These are phyloP conservation scores for Teunomyces kruisii DNA, from an alignment of 805 yeast species.

Conservation along the genomic window DNA sequence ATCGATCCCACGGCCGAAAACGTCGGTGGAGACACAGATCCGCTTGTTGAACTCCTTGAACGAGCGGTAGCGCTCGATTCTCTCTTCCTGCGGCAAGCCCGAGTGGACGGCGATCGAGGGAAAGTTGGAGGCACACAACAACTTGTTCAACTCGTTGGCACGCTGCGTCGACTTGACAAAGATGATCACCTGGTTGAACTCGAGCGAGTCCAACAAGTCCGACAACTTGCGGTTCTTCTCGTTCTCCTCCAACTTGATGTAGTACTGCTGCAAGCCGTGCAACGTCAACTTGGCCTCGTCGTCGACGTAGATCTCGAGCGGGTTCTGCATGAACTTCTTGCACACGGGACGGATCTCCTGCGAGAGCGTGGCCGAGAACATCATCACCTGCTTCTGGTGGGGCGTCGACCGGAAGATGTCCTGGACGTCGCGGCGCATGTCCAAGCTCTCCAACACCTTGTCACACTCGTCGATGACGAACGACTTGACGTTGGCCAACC, in stretches of 20 bases:
- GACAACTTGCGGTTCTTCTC: conserved; percentile 93
- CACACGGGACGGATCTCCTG: conserved; percentile 95
- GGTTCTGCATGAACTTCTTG: conserved; percentile 97
- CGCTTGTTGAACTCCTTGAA: conserved; percentile 98
- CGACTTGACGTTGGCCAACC: conserved; percentile 85
- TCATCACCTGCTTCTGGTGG: conserved; percentile 98
- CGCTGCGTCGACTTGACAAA: conserved; percentile 90
- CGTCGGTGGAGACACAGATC: conserved; percentile 97
- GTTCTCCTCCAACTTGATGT: conserved; percentile 81
- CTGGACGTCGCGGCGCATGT: conserved; percentile 98
- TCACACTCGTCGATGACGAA: conserved; percentile 98
- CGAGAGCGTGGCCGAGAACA: conserved; percentile 95
- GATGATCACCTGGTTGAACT: conserved; percentile 96
- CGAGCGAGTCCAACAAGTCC: conserved; percentile 88
- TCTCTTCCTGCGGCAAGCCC: conserved; percentile 94
- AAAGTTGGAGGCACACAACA: conserved; percentile 89
- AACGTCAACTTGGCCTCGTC: conserved; percentile 96
- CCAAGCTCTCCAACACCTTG: conserved; percentile 86
- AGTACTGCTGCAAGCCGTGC: conserved; percentile 98
- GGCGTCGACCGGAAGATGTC: conserved; percentile 97
- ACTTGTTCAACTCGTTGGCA: conserved; percentile 87
- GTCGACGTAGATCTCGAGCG: conserved; percentile 95
- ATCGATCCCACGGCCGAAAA: conserved; percentile 99
- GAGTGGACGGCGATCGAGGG: conserved; percentile 97
- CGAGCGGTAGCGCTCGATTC: conserved; percentile 93